Percentiles rank a stretch among this genome's conserved stretches.
phyloP scores from a whole-genome alignment of 2,329 filamentous ascomycete genomes.

The Westerdykella sp. region DNA sequence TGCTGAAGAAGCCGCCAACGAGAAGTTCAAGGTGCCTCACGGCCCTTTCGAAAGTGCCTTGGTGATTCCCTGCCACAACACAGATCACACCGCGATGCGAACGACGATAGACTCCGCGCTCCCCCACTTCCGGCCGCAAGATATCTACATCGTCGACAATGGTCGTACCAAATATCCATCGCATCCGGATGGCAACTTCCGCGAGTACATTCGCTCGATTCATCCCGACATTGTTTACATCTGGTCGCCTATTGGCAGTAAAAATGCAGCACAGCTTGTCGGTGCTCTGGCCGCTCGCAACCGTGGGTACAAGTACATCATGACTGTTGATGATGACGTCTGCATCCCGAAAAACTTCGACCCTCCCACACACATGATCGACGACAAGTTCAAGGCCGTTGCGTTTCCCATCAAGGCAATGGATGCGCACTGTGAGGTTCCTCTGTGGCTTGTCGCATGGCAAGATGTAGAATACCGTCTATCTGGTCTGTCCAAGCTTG shows the following conservation, averaged over 20 bases:
- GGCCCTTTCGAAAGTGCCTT: too few relatives aligned
- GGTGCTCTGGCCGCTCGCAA: conserved; percentile 11
- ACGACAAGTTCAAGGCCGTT: conserved; percentile 11
- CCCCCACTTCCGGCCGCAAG: too few relatives aligned
- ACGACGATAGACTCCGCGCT: too few relatives aligned
- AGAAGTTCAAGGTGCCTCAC: too few relatives aligned
- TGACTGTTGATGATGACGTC: conserved; percentile 16
- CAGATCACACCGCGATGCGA: too few relatives aligned
- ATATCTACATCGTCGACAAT: conserved; percentile 1
- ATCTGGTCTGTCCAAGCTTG: conserved; percentile 11
- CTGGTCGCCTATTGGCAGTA: conserved; percentile 15
- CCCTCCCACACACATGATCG: conserved; percentile 9
- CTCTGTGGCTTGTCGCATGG: conserved; percentile 14
- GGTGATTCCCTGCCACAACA: too few relatives aligned
- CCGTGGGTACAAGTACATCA: conserved; percentile 7
- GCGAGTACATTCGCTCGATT: conserved; percentile 9
- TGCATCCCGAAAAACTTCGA: conserved; percentile 12
- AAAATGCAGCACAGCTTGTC: conserved; percentile 15
- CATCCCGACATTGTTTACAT: conserved; percentile 13
- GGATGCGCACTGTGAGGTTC: conserved; percentile 7
- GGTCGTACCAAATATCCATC: conserved; percentile 8
- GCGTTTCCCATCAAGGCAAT: conserved; percentile 13
- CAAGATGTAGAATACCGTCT: conserved; percentile 13
- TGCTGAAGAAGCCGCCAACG: too few relatives aligned
- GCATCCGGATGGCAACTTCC: conserved; percentile 6